These are phyloP conservation scores for peach (Prunus persica) DNA, from an alignment of 306 rosid species.

Conservation along the genomic window Prunus_persica_NCBIv2 NC_034012.1:3121001-3121500, in stretches of 20 bases:
- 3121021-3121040: conserved; percentile 10
- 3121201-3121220: conserved; percentile 82
- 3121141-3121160: conserved; percentile 91
- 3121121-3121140: conserved; percentile 91
- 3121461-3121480: conserved; percentile 13
- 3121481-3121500: neutral
- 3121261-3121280: conserved; percentile 92
- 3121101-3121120: conserved; percentile 66
- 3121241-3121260: conserved; percentile 93
- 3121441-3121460: conserved; percentile 98
- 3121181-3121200: conserved; percentile 98
- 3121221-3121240: conserved; percentile 99
- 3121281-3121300: conserved; percentile 98
- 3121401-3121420: conserved; percentile 89
- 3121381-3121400: conserved; percentile 89
- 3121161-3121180: conserved; percentile 93
- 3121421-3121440: conserved; percentile 83
- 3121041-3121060: neutral
- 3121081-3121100: conserved; percentile 87
- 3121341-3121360: conserved; percentile 94
- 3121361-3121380: conserved; percentile 90
- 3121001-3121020: neutral
- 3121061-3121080: conserved; percentile 64
- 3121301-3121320: conserved; percentile 92
- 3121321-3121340: conserved; percentile 93